Percentiles rank a stretch among this genome's conserved stretches.
These are phyloP conservation scores for Scalesia atractyloides DNA, from an alignment of 129 eudicot genomes.

Conservation along the genomic window DNA sequence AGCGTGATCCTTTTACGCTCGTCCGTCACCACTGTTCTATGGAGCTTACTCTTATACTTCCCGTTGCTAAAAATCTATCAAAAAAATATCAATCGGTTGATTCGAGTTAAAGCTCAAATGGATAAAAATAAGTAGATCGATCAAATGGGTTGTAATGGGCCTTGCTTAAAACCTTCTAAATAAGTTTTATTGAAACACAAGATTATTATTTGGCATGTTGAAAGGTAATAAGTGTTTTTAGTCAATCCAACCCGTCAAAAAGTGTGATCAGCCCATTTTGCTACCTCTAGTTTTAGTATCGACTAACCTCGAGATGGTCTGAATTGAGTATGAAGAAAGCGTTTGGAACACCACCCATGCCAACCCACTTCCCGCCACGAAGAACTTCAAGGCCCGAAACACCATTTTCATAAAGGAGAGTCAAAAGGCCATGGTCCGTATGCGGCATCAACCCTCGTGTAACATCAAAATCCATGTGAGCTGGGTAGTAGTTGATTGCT, in stretches of 20 bases:
- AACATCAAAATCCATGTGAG: slow-evolving; percentile 20
- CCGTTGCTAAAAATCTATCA: slow-evolving; percentile 42
- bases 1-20: slow-evolving; percentile 35
- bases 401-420: slow-evolving; percentile 34
- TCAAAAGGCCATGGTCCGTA: slow-evolving; percentile 44
- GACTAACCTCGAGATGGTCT: slow-evolving; percentile 34
- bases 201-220: too few relatives aligned
- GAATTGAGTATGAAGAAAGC: slow-evolving; percentile 25
- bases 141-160: too few relatives aligned
- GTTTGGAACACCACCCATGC: slow-evolving; percentile 31
- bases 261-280: neutral
- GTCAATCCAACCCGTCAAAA: neutral
- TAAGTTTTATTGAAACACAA: too few relatives aligned
- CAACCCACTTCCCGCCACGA: slow-evolving; percentile 35
- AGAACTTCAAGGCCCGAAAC: slow-evolving; percentile 39
- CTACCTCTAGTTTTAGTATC: neutral
- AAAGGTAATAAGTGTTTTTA: too few relatives aligned
- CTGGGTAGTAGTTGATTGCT: slow-evolving; percentile 39
- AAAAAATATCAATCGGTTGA: neutral
- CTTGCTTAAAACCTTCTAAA: neutral
- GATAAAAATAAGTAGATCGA: too few relatives aligned
- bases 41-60: slow-evolving; percentile 38
- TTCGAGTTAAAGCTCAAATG: too few relatives aligned
- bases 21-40: slow-evolving; percentile 38
- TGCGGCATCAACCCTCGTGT: slow-evolving; percentile 34